Evolutionary conservation across 805 yeast species (phyloP).

Genomic region (Candida takata): DNA sequence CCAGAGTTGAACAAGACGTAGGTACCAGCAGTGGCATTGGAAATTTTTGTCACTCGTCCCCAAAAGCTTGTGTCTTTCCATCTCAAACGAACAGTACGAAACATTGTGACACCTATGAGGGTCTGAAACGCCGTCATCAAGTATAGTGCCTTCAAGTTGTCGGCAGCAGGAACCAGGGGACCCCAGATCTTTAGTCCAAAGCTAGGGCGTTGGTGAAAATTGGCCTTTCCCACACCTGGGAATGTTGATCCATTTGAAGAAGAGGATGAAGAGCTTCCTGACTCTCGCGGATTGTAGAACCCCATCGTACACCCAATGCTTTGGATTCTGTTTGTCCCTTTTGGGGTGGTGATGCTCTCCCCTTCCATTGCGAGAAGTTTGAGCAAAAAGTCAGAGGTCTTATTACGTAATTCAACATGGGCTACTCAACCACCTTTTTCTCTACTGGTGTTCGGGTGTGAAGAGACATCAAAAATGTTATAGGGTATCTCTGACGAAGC

Average conservation of each 20-base stretch:
- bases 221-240: conserved; percentile 3
- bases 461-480: neutral
- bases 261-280: neutral
- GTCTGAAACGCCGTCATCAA: conserved; percentile 47
- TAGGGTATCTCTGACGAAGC: too few species aligned
- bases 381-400: too few species aligned
- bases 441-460: neutral
- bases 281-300: conserved; percentile 4
- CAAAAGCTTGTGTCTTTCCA: conserved; percentile 22
- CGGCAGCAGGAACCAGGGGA: conserved; percentile 68
- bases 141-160: conserved; percentile 48
- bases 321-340: too few species aligned
- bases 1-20: conserved; percentile 46
- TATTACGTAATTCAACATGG: neutral
- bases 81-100: conserved; percentile 17
- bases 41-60: conserved; percentile 25
- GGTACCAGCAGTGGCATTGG: conserved; percentile 36
- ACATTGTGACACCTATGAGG: conserved; percentile 35
- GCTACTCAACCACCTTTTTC: neutral
- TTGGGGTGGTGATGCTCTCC: too few species aligned
- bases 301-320: too few species aligned
- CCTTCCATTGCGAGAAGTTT: neutral
- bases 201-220: conserved; percentile 40
- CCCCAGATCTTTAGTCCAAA: conserved; percentile 60
- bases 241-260: neutral